These are phyloP conservation scores for Aulographum hederae DNA, from an alignment of 2,329 filamentous ascomycete genomes.

Conservation along the genomic window DNA sequence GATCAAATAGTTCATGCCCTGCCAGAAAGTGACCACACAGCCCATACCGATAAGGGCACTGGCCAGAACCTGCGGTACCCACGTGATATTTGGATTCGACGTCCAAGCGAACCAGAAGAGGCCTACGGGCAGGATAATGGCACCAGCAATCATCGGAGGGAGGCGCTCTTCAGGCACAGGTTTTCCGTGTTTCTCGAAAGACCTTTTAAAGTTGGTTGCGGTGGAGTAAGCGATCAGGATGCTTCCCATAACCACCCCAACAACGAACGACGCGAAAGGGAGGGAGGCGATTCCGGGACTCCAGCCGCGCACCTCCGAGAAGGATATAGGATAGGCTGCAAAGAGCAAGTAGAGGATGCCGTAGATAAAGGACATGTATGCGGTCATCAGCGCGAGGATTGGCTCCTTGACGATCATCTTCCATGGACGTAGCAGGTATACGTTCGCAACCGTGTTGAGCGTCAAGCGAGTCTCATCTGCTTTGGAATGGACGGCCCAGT, in stretches of 20 bases:
- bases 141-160: constrained; percentile 33
- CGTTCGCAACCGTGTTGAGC: constrained; percentile 19
- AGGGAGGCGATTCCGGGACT: constrained; percentile 20
- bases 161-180: constrained; percentile 27
- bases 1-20: constrained; percentile 24
- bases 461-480: constrained; percentile 24
- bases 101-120: constrained; percentile 38
- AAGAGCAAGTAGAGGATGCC: constrained; percentile 29
- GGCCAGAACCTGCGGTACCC: constrained; percentile 21
- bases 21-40: constrained; percentile 27
- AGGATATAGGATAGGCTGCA: constrained; percentile 28
- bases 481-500: constrained; percentile 27
- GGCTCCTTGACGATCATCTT: constrained; percentile 30
- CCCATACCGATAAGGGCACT: constrained; percentile 23
- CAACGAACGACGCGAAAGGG: constrained; percentile 23
- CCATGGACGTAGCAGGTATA: constrained; percentile 26
- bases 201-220: constrained; percentile 15
- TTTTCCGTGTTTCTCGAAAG: constrained; percentile 12
- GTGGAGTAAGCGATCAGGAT: constrained; percentile 15
- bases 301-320: constrained; percentile 23
- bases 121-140: constrained; percentile 26
- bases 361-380: constrained; percentile 23
- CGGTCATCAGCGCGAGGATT: constrained; percentile 27
- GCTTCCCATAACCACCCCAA: constrained; percentile 19
- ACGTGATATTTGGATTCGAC: constrained; percentile 22